These are phyloP conservation scores for Thelonectria rubi DNA, from an alignment of 2,329 filamentous ascomycete genomes.

Conservation along the genomic window DNA sequence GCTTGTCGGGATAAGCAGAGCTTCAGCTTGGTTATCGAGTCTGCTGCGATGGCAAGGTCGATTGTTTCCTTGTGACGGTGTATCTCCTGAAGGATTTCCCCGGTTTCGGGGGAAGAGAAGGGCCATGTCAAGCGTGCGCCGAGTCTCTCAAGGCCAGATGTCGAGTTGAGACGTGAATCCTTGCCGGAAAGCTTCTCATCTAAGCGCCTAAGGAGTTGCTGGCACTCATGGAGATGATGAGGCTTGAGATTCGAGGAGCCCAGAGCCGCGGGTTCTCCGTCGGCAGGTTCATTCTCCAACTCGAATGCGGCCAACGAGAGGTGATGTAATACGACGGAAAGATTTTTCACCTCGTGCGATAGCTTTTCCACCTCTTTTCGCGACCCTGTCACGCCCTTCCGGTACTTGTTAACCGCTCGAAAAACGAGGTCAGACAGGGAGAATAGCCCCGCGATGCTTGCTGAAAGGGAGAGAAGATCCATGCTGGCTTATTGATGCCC, in stretches of 20 bases:
- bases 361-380: slow-evolving; percentile 10
- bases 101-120: slow-evolving; percentile 10
- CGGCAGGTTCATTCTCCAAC: slow-evolving; percentile 6
- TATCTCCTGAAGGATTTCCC: not conserved
- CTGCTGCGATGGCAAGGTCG: slow-evolving; percentile 5
- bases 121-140: slow-evolving; percentile 18
- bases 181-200: not conserved
- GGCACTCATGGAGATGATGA: slow-evolving; percentile 17
- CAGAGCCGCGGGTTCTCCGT: not conserved
- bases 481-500: not conserved
- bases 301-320: slow-evolving; percentile 4
- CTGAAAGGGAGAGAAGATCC: slow-evolving; percentile 22
- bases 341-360: not conserved
- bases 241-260: not conserved
- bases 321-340: slow-evolving; percentile 10
- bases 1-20: slow-evolving; percentile 3
- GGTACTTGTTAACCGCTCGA: slow-evolving; percentile 8
- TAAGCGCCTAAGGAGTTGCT: slow-evolving; percentile 6
- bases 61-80: slow-evolving; percentile 21
- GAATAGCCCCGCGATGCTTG: slow-evolving; percentile 26
- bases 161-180: not conserved
- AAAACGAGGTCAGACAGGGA: slow-evolving; percentile 27
- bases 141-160: not conserved
- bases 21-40: slow-evolving; percentile 1
- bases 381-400: slow-evolving; percentile 4